Base-by-base conservation (phyloP, 1,284 basidiomycete species). In the Malassezia slooffiae region DNA sequence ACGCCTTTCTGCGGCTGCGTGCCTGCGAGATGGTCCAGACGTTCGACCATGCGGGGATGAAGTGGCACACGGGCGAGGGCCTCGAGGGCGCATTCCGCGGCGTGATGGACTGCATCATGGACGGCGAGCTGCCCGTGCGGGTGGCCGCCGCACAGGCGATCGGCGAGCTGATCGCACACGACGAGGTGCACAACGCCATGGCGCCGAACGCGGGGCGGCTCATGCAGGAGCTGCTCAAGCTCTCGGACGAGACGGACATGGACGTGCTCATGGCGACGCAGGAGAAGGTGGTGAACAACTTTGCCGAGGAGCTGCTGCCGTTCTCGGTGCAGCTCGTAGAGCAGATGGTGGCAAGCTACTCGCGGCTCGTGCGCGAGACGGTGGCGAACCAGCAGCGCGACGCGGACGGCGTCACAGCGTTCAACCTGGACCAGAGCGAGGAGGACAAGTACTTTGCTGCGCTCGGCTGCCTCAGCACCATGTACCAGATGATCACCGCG, bases 221-320 rank as follows among this genome's bases (percentile, higher is more conserved):
- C 57, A 81, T 91, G 57, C 85, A 88, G 82, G 85, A 85, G 64
- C 74, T 90, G 19, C 76, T 90, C 54, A 86, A 86, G 70, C 75
- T 91, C 28, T 81, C 83, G 6, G 84, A 89, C 64, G 85, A 89
- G 70, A 86, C 85, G 26, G 88, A 91, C 65, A 73, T 91, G 26
- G 87, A 91, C 67, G 77, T 85, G 34, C 74, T 91, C 38, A 87
- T 85, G 58, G 75, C 61, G 73, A 59, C 80, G 79, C 62, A 87
- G 86, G 82, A 85, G 60, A 78, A 79, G 23, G 81, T 91, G 76
- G 87, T 91, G 7, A 80, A 85, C 57, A 77, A 79, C 34, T 91
- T 86, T 76, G 79, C 83, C 59, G 78, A 79, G 2, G 84, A 91
- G 72, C 74, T 91, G 5, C 72, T 88, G 16, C 87, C 87, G 5